phyloP scores from a whole-genome alignment of 768 basidiomycete species.

The Pulveroboletus sp. region DNA sequence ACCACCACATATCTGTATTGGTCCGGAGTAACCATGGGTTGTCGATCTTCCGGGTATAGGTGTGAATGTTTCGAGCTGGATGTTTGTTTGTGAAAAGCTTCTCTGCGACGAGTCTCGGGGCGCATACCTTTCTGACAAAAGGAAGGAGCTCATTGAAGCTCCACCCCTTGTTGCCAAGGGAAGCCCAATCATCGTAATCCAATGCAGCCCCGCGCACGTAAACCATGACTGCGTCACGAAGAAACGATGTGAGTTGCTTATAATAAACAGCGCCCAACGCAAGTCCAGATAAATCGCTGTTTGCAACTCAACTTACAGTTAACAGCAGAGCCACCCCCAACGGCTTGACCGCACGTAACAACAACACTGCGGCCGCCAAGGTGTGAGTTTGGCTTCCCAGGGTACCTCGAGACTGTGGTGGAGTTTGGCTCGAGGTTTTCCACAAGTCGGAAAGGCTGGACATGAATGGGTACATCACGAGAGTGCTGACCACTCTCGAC shows the following conservation, averaged over 20 bases:
- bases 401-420: constrained; percentile 44
- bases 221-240: constrained; percentile 36
- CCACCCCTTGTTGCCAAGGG: constrained; percentile 59
- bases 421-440: constrained; percentile 38
- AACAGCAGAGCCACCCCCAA: constrained; percentile 63
- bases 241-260: background rate
- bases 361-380: constrained; percentile 43
- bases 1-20: constrained; percentile 23
- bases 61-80: constrained; percentile 42
- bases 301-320: constrained; percentile 44
- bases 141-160: constrained; percentile 56
- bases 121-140: constrained; percentile 50
- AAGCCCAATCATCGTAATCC: constrained; percentile 62
- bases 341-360: constrained; percentile 44
- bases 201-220: constrained; percentile 60
- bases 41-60: constrained; percentile 24
- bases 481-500: constrained; percentile 59
- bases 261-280: no score
- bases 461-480: constrained; percentile 42
- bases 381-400: constrained; percentile 38
- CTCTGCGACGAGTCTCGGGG: background rate
- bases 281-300: background rate
- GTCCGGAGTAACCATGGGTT: constrained; percentile 38
- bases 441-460: constrained; percentile 53
- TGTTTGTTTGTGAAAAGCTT: constrained; percentile 36